Conservation (phyloP, 306 rosid species). For the Cucurbita maxima region DNA sequence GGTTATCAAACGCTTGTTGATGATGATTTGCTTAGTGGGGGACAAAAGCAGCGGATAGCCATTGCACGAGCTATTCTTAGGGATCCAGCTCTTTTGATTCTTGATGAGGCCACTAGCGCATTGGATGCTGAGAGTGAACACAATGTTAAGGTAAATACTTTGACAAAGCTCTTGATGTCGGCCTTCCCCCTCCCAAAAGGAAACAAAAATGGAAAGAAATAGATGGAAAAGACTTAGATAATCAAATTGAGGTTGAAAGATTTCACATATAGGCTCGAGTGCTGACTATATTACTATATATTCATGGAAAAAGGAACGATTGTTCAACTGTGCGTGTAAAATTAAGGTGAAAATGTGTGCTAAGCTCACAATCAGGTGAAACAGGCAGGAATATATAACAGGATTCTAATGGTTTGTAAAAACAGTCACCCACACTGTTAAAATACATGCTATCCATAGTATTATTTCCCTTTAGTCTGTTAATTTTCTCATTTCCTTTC, state of each 20-base stretch:
- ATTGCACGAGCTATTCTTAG: constrained; percentile 90
- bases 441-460: background rate
- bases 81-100: constrained; percentile 81
- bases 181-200: background rate
- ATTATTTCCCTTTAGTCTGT: background rate
- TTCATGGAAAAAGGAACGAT: background rate
- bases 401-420: background rate
- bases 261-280: background rate
- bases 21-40: constrained; percentile 89
- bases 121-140: constrained; percentile 95
- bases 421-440: background rate
- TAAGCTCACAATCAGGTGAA: background rate
- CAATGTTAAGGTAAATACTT: constrained; percentile 59
- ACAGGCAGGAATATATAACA: background rate
- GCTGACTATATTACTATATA: background rate
- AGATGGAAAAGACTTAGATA: background rate
- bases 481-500: background rate
- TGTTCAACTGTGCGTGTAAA: background rate
- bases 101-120: constrained; percentile 97
- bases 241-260: background rate
- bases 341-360: background rate
- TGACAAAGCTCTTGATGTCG: background rate
- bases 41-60: constrained; percentile 93
- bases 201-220: background rate
- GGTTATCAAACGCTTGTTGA: constrained; percentile 82